phyloP scores from a whole-genome alignment of 2,329 filamentous ascomycete species.

The Leptosphaerulina australis region DNA sequence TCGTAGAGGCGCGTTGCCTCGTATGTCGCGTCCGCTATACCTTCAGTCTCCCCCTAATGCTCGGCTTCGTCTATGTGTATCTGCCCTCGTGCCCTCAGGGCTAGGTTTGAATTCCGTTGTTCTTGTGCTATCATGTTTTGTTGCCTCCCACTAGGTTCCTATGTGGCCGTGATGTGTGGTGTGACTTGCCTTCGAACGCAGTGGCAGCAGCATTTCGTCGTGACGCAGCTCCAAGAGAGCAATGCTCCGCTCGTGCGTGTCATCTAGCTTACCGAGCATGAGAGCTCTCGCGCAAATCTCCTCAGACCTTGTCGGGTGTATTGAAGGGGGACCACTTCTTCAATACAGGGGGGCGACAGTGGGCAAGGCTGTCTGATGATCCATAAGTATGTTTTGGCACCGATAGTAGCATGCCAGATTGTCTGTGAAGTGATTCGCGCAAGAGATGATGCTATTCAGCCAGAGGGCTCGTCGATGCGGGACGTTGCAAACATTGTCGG shows the following conservation, averaged over 20 bases:
- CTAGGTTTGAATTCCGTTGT: slow-evolving; percentile 5
- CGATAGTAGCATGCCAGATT: slow-evolving; percentile 13
- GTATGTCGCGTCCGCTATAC: too few relatives aligned
- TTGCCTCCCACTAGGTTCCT: slow-evolving; percentile 3
- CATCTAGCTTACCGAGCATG: slow-evolving; percentile 1
- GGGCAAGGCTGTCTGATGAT: slow-evolving; percentile 13
- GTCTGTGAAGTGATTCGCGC: slow-evolving; percentile 11
- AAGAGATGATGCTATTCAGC: slow-evolving; percentile 11
- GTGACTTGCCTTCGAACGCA: slow-evolving; percentile 3
- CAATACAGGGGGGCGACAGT: neutral
- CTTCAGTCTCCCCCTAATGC: too few relatives aligned
- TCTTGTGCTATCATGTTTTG: slow-evolving; percentile 2
- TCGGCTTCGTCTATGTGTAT: slow-evolving; percentile 17
- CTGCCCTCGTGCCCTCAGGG: slow-evolving; percentile 11
- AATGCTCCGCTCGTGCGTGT: slow-evolving; percentile 3
- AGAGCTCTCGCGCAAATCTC: too few relatives aligned
- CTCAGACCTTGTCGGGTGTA: too few relatives aligned
- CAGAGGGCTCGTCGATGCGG: slow-evolving; percentile 11
- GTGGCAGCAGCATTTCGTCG: slow-evolving; percentile 3
- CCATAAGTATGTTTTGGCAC: slow-evolving; percentile 10
- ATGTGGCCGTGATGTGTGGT: slow-evolving; percentile 5
- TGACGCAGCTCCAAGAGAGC: slow-evolving; percentile 4
- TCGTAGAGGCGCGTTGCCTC: too few relatives aligned
- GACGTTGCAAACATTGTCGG: slow-evolving; percentile 20
- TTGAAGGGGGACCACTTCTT: slow-evolving; percentile 3